phyloP scores from a whole-genome alignment of 495 filamentous ascomycete genomes.

The Hypoxylon fragiforme region DNA sequence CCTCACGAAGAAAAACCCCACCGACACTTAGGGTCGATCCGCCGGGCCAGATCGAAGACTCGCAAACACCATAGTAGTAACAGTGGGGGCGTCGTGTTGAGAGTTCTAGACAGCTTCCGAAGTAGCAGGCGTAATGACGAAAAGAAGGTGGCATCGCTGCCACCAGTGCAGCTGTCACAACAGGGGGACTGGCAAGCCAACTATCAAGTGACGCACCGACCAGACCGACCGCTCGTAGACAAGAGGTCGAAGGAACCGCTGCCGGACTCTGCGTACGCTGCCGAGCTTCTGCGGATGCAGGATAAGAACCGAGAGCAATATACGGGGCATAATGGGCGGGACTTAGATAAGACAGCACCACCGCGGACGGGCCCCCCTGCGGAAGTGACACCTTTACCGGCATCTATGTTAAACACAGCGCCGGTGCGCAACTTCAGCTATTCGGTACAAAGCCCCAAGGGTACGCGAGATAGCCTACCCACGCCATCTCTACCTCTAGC shows the following conservation, averaged over 20 bases:
- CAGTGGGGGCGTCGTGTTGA: slow-evolving; percentile 15
- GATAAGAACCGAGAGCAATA: slow-evolving; percentile 6
- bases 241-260: slow-evolving; percentile 6
- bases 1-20: slow-evolving; percentile 3
- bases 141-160: neutral
- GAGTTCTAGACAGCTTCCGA: slow-evolving; percentile 28
- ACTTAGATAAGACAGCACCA: neutral
- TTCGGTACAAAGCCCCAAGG: slow-evolving; percentile 11
- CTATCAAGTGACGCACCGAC: slow-evolving; percentile 27
- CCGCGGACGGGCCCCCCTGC: neutral
- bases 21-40: neutral
- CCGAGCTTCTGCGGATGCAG: slow-evolving; percentile 13
- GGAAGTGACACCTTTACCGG: neutral
- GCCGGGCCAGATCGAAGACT: neutral
- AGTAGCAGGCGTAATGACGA: slow-evolving; percentile 8
- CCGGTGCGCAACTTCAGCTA: slow-evolving; percentile 9
- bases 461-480: neutral
- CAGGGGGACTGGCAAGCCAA: slow-evolving; percentile 13
- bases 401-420: neutral
- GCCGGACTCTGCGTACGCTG: slow-evolving; percentile 17
- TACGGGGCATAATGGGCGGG: neutral
- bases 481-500: neutral
- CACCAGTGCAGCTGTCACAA: neutral
- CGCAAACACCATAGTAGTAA: neutral
- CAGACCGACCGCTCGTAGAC: slow-evolving; percentile 29